Conservation (phyloP, 805 yeast species). For the Teunomyces barrocoloradensis region DNA sequence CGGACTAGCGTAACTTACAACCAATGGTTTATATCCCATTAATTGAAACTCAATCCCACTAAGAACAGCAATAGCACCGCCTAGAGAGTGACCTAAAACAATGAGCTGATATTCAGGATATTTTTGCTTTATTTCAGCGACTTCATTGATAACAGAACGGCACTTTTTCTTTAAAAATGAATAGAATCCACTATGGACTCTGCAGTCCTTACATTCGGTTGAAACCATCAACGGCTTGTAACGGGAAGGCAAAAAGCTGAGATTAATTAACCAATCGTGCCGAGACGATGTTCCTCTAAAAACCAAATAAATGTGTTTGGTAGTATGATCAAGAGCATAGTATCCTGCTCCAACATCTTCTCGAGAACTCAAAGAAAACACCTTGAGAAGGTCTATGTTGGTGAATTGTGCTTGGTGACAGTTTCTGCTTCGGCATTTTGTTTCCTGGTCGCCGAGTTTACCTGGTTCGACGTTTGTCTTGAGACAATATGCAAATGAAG, state of each 20-base stretch:
- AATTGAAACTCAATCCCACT: conserved; percentile 60
- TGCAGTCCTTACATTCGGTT: conserved; percentile 48
- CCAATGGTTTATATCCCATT: conserved; percentile 52
- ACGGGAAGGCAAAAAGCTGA: conserved; percentile 44
- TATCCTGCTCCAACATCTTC: conserved; percentile 55
- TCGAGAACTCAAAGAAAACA: conserved; percentile 40
- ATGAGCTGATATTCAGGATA: conserved; percentile 50
- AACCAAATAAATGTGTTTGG: conserved; percentile 44
- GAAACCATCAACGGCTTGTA: conserved; percentile 45
- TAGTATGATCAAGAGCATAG: conserved; percentile 47
- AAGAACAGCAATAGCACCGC: conserved; percentile 66
- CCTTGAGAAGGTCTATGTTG: conserved; percentile 35
- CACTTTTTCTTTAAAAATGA: conserved; percentile 43
- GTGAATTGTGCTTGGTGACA: conserved; percentile 20
- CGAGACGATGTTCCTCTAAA: conserved; percentile 65
- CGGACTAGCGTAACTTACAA: conserved; percentile 64
- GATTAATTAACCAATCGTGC: conserved; percentile 63
- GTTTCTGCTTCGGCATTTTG: conserved; percentile 22
- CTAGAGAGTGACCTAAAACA: conserved; percentile 73
- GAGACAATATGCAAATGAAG: conserved; percentile 39
- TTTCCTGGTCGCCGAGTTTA: conserved; percentile 16
- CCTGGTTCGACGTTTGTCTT: conserved; percentile 28
- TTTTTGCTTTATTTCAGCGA: conserved; percentile 30
- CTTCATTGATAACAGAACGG: conserved; percentile 31
- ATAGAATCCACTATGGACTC: conserved; percentile 65